phyloP scores from a whole-genome alignment of 2,329 filamentous ascomycete species.

The Penicillium sp. region DNA sequence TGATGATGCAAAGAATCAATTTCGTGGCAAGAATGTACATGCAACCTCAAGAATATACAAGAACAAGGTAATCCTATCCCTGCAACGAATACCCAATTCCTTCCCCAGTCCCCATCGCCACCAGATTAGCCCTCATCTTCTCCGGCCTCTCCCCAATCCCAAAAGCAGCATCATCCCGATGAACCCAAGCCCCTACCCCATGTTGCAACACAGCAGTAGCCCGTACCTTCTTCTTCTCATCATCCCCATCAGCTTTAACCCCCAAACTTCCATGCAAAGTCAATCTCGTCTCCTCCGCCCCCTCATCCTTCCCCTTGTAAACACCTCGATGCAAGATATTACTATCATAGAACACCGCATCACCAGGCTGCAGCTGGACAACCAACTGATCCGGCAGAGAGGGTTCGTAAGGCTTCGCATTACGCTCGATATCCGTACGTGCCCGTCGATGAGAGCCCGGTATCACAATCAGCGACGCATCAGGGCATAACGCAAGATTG shows the following conservation, averaged over 20 bases:
- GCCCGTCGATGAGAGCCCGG: constrained; percentile 73
- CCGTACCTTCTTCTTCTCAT: constrained; percentile 37
- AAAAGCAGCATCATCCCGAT: constrained; percentile 43
- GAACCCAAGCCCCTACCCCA: constrained; percentile 47
- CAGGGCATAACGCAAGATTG: constrained; percentile 78
- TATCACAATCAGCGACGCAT: constrained; percentile 71
- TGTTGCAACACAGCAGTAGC: constrained; percentile 48
- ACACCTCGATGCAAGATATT: constrained; percentile 67
- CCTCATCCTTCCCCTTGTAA: constrained; percentile 40
- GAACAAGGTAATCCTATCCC: constrained; percentile 24
- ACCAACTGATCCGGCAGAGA: constrained; percentile 63
- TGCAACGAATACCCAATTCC: constrained; percentile 46
- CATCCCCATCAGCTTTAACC: constrained; percentile 29
- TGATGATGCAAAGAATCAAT: neutral
- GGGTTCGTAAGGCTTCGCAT: constrained; percentile 64
- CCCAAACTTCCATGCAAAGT: constrained; percentile 48
- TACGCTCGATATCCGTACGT: constrained; percentile 68
- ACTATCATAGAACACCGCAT: constrained; percentile 86
- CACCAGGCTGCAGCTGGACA: constrained; percentile 69
- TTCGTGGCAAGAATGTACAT: neutral
- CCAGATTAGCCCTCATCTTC: constrained; percentile 45
- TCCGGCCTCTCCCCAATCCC: constrained; percentile 40
- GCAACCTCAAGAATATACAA: neutral
- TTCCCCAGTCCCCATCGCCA: constrained; percentile 48
- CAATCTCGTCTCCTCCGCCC: constrained; percentile 38